Evolutionary conservation across 1,284 basidiomycete species (phyloP), one percentile per base, ranked within the genome.

Genomic region (Cryptococcus sp.): DNA sequence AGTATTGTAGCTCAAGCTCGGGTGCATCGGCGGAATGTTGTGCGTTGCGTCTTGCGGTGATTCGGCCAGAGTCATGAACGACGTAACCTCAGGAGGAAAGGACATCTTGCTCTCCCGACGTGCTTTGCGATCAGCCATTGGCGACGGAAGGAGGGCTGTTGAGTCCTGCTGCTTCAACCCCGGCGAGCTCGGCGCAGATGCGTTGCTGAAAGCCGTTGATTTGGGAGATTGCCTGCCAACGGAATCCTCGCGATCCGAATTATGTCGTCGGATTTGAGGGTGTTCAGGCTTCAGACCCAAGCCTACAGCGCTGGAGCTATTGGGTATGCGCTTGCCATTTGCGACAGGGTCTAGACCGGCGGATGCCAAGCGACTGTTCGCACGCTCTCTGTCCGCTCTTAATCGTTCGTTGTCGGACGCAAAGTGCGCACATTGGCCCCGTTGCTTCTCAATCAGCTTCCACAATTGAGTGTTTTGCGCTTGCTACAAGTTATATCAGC

Each of bases 401-500:
- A 93, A 84, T 47, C 91, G 85, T 63, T 93, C 91, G 46, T 75
- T 76, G 57, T 75, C 73, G 1, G 70, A 63, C 68, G 62, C 67
- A 15, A 78, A 60, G 43, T 66, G 60, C 5, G 72, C 65, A 50
- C 68, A 68, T 61, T 78, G 74, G 3, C 67, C 56, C 25, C 74
- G 67, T 58, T 92, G 89, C 75, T 91, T 92, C 82, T 93, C 91
- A 73, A 94, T 88, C 61, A 93, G 83, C 77, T 92, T 93, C 91
- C 91, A 93, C 30, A 93, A 84, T 78, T 93, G 90, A 6, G 86
- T 81, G 75, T 94, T 94, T 80, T 94, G 91, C 10, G 85, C 78
- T 40, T 87, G 86, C 75, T 76, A 57, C 7, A 45, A 19, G 46
- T 47, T n/a, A 40, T 13, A 17, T 16, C 35, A 27, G n/a, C 45